Conservation (phyloP, 2,329 filamentous ascomycete genomes). For the Trichoderma koningii region DNA sequence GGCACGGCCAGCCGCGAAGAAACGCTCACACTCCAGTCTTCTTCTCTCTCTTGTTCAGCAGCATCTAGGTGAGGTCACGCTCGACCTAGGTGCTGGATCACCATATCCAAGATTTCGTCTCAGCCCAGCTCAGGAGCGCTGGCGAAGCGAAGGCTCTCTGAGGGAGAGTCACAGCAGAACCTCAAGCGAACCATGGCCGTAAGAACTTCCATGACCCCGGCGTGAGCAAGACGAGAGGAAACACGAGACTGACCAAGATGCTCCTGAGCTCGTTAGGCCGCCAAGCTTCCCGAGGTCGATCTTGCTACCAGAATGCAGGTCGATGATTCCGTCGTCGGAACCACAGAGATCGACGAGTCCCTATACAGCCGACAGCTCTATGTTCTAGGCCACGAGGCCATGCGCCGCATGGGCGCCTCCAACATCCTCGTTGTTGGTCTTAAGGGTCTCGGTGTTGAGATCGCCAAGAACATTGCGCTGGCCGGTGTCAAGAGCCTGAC, state of each 20-base stretch:
- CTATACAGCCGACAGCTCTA: constrained; percentile 76
- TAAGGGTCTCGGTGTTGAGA: constrained; percentile 93
- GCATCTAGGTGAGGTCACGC: constrained; percentile 43
- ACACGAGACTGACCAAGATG: background rate
- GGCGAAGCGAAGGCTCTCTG: constrained; percentile 69
- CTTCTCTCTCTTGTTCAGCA: constrained; percentile 7
- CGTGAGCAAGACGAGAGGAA: background rate
- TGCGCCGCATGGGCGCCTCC: constrained; percentile 98
- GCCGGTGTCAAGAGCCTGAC: constrained; percentile 97
- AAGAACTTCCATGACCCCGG: constrained; percentile 39
- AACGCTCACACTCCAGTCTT: background rate
- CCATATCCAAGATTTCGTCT: constrained; percentile 42
- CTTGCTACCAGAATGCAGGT: constrained; percentile 67
- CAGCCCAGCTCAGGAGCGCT: constrained; percentile 50
- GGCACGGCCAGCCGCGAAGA: background rate
- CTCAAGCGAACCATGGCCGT: constrained; percentile 65
- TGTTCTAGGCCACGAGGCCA: constrained; percentile 74
- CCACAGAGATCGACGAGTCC: constrained; percentile 68
- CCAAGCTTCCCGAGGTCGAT: constrained; percentile 60
- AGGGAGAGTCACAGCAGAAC: constrained; percentile 59
- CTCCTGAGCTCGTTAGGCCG: constrained; percentile 42
- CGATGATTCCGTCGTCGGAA: constrained; percentile 59
- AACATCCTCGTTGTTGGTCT: constrained; percentile 91
- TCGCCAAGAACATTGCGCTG: constrained; percentile 97
- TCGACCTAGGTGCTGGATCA: constrained; percentile 42